These are phyloP conservation scores for Crinitomyces ghanaensis DNA, from an alignment of 805 yeast genomes.

Conservation along the genomic window DNA sequence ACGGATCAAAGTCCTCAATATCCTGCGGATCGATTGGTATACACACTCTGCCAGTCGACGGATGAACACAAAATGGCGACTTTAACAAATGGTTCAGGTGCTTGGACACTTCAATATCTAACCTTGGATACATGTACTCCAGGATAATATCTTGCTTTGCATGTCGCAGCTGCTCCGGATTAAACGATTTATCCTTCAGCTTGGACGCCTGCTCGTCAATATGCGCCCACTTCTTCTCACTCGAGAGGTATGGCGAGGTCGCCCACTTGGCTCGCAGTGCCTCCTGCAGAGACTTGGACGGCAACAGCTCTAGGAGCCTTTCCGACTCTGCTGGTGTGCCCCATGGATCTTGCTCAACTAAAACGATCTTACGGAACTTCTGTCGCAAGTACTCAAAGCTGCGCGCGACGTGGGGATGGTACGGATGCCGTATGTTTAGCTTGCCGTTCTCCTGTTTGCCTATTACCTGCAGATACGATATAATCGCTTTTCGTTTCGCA, in stretches of 20 bases:
- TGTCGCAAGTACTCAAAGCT: constrained; percentile 56
- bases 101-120: constrained; percentile 86
- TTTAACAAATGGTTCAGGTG: constrained; percentile 85
- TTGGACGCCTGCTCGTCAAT: constrained; percentile 35
- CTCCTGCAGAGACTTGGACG: constrained; percentile 38
- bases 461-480: constrained; percentile 73
- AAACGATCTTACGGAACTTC: constrained; percentile 51
- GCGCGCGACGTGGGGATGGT: constrained; percentile 73
- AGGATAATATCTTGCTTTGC: constrained; percentile 75
- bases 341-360: constrained; percentile 88
- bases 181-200: constrained; percentile 26
- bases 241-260: constrained; percentile 37
- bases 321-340: constrained; percentile 39
- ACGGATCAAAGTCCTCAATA: constrained; percentile 55
- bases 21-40: constrained; percentile 48
- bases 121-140: constrained; percentile 74
- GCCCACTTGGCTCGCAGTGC: constrained; percentile 53
- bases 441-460: constrained; percentile 32
- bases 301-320: constrained; percentile 48
- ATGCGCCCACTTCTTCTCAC: constrained; percentile 71
- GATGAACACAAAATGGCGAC: constrained; percentile 95
- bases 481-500: constrained; percentile 58
- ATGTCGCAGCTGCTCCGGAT: constrained; percentile 43
- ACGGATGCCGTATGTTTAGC: constrained; percentile 57
- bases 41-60: constrained; percentile 90